These are phyloP conservation scores for Alternaria sp. DNA, from an alignment of 2,329 filamentous ascomycete genomes.

Conservation along the genomic window DNA sequence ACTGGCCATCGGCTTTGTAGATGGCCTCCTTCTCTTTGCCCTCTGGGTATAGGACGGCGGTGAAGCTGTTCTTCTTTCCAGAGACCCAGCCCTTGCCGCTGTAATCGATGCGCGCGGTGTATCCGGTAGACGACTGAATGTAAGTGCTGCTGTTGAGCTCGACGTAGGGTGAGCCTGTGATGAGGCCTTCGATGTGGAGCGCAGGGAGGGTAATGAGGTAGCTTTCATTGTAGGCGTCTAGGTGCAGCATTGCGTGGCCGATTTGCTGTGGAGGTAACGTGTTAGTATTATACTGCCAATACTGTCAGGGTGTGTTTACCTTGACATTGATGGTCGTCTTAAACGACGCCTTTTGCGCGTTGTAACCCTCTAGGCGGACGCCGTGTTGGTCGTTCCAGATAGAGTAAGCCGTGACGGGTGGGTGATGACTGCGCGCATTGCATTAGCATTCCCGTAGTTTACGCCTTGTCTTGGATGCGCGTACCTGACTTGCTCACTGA, in stretches of 20 bases:
- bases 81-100: slow-evolving; percentile 92
- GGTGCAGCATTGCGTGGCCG: slow-evolving; percentile 83
- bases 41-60: slow-evolving; percentile 74
- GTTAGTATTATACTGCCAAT: slow-evolving; percentile 6
- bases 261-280: slow-evolving; percentile 65
- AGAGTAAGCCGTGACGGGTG: slow-evolving; percentile 91
- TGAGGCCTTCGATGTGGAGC: slow-evolving; percentile 92
- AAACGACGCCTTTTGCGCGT: slow-evolving; percentile 95
- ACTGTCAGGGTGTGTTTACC: slow-evolving; percentile 22
- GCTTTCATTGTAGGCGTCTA: slow-evolving; percentile 72
- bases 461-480: neutral
- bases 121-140: slow-evolving; percentile 87
- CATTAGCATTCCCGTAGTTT: slow-evolving; percentile 14
- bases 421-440: slow-evolving; percentile 72
- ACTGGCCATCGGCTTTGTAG: slow-evolving; percentile 88
- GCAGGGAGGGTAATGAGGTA: slow-evolving; percentile 92
- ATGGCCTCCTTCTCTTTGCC: slow-evolving; percentile 74
- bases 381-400: slow-evolving; percentile 88
- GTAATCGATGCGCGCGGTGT: slow-evolving; percentile 90
- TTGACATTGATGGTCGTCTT: slow-evolving; percentile 93
- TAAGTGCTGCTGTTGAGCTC: slow-evolving; percentile 86
- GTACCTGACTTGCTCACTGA: slow-evolving; percentile 91
- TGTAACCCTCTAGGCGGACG: slow-evolving; percentile 81
- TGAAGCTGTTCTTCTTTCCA: slow-evolving; percentile 93
- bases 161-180: slow-evolving; percentile 85